Conservation (phyloP, 176 grass and related monocot genomes). For the Dendrocalamus sinicus region DNA sequence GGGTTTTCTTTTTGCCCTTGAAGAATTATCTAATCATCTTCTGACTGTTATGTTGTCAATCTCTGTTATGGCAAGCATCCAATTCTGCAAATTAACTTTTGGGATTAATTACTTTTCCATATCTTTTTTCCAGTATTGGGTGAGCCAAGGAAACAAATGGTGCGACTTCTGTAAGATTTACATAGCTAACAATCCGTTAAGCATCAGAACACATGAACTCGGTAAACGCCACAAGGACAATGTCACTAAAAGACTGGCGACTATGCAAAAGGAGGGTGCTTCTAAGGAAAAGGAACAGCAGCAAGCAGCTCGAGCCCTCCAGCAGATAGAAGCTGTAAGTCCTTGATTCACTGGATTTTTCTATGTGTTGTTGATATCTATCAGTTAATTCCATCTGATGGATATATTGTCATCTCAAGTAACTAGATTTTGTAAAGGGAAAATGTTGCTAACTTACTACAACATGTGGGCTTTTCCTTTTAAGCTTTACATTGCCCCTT, state of each 20-base stretch:
- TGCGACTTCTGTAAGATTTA: conserved; percentile 95
- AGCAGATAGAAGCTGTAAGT: conserved; percentile 91
- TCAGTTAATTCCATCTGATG: not conserved
- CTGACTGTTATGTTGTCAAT: not conserved
- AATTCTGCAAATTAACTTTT: not conserved
- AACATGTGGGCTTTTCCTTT: not conserved
- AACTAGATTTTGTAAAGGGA: not conserved
- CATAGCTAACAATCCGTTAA: conserved; percentile 77
- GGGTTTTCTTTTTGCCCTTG: not conserved
- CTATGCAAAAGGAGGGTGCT: conserved; percentile 82
- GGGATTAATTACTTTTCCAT: conserved; percentile 9
- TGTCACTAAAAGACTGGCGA: conserved; percentile 71
- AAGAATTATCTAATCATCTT: not conserved
- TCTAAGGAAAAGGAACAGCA: conserved; percentile 84
- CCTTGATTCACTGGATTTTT: not conserved
- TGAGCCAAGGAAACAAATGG: conserved; percentile 99
- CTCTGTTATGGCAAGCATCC: not conserved
- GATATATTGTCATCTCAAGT: not conserved
- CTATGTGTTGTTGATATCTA: not conserved
- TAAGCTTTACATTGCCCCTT: not conserved
- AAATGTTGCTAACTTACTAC: not conserved
- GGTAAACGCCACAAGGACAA: conserved; percentile 97
- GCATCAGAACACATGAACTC: conserved; percentile 94
- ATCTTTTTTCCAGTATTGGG: conserved; percentile 88
- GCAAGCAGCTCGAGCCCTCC: conserved; percentile 73